Conservation (phyloP, 202 grass and related monocot genomes). For the Setaria viridis region DNA sequence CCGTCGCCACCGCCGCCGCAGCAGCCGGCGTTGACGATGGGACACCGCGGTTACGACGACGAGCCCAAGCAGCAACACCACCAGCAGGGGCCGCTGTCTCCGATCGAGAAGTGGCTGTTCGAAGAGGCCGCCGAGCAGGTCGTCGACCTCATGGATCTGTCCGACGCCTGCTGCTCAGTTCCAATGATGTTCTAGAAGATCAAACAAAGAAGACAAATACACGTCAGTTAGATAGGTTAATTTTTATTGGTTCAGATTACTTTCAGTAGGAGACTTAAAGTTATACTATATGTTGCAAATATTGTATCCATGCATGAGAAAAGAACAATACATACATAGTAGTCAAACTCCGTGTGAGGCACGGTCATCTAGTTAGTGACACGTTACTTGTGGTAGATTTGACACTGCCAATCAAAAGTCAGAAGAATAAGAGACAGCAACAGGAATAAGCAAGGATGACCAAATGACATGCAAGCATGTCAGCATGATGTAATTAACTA, state of each 20-base stretch:
- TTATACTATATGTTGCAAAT: not conserved
- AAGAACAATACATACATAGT: not conserved
- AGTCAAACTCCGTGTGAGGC: not conserved
- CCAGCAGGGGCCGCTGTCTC: conserved; percentile 52
- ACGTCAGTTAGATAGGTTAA: conserved; percentile 41
- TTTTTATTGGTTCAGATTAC: not conserved
- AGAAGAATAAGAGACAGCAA: conserved; percentile 42
- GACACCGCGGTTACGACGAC: not conserved
- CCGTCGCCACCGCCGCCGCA: conserved; percentile 15
- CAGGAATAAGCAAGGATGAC: conserved; percentile 7
- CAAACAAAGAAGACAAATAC: not conserved
- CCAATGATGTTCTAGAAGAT: conserved; percentile 48
- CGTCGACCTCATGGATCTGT: conserved; percentile 70
- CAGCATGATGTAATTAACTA: conserved; percentile 42
- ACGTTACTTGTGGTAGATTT: conserved; percentile 19
- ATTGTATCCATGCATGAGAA: not conserved
- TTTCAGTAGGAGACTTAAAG: conserved; percentile 12
- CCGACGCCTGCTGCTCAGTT: conserved; percentile 53
- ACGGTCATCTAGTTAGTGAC: too few relatives aligned
- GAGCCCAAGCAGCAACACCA: conserved; percentile 35
- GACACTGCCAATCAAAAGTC: conserved; percentile 11
- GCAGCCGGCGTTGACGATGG: conserved; percentile 35
- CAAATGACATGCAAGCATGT: conserved; percentile 22
- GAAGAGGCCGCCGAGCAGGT: conserved; percentile 67
- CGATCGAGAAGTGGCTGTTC: conserved; percentile 88